Percentiles rank a stretch among this genome's conserved stretches.
Evolutionary conservation across 352 stramenopile genomes (phyloP).

Genomic region (Globisporangium emineosum): DNA sequence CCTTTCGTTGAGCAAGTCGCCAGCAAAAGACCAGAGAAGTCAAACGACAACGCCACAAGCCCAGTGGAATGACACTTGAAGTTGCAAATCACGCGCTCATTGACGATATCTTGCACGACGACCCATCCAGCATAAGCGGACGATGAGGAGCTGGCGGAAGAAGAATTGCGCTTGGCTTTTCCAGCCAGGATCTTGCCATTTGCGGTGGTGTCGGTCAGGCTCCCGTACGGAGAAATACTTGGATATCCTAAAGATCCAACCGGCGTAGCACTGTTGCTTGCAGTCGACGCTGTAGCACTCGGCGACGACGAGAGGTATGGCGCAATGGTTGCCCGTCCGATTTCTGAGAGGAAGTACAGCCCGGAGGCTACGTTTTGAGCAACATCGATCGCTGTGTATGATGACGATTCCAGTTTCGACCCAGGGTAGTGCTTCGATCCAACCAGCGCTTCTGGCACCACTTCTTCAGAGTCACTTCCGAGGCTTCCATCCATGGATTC

Average conservation of each 20-base stretch:
- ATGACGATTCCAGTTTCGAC: constrained; percentile 26
- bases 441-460: constrained; percentile 27
- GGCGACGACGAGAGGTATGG: constrained; percentile 74
- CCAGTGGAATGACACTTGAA: constrained; percentile 77
- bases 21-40: constrained; percentile 71
- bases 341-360: constrained; percentile 81
- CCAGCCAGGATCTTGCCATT: constrained; percentile 5
- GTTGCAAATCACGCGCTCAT: constrained; percentile 55
- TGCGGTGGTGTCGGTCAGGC: constrained; percentile 1
- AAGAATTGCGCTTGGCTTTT: constrained; percentile 19
- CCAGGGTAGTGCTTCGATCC: constrained; percentile 14
- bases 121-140: constrained; percentile 54
- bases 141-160: neutral
- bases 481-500: constrained; percentile 23
- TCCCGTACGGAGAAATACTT: constrained; percentile 17
- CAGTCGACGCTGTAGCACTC: constrained; percentile 20
- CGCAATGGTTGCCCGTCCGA: constrained; percentile 61
- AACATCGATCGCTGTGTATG: constrained; percentile 73
- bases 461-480: constrained; percentile 49
- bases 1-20: constrained; percentile 81
- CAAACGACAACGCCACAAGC: constrained; percentile 72
- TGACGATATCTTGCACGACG: constrained; percentile 64
- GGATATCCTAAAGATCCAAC: constrained; percentile 21
- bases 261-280: constrained; percentile 17
- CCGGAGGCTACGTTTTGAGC: constrained; percentile 86